Percentiles rank a stretch among this genome's conserved stretches.
phyloP scores from a whole-genome alignment of 495 filamentous ascomycete species.

The Podospora anserina region DNA sequence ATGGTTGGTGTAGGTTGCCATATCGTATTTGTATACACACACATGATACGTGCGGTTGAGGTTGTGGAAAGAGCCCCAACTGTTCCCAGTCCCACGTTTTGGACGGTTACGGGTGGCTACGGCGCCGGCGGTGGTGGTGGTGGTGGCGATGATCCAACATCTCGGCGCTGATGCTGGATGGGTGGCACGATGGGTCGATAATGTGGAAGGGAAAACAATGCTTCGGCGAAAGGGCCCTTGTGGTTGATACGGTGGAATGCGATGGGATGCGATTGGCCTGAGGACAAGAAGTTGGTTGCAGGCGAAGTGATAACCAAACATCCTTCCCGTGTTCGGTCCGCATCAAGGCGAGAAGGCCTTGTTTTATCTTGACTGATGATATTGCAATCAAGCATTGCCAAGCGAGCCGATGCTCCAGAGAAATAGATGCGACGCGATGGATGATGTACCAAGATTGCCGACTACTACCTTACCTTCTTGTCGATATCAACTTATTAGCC shows the following conservation, averaged over 20 bases:
- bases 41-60: not conserved
- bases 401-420: not conserved
- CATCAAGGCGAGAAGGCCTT: not conserved
- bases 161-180: not conserved
- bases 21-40: not conserved
- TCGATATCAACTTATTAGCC: not conserved
- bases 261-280: not conserved
- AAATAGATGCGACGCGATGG: not conserved
- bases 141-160: not conserved
- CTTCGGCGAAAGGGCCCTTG: not conserved
- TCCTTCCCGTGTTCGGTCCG: not conserved
- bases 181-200: not conserved
- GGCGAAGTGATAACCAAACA: not conserved
- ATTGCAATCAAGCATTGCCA: not conserved
- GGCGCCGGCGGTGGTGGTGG: too few relatives aligned
- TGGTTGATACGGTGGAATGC: not conserved
- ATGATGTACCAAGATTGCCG: not conserved
- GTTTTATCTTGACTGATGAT: not conserved
- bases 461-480: not conserved
- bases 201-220: not conserved
- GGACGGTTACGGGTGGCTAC: not conserved
- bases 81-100: not conserved
- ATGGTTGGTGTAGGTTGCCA: not conserved
- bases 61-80: not conserved
- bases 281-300: not conserved